Evolutionary conservation across 148 eudicot species (phyloP), one percentile per base, ranked within the genome.

Genomic region (Fagopyrum esculentum): DNA sequence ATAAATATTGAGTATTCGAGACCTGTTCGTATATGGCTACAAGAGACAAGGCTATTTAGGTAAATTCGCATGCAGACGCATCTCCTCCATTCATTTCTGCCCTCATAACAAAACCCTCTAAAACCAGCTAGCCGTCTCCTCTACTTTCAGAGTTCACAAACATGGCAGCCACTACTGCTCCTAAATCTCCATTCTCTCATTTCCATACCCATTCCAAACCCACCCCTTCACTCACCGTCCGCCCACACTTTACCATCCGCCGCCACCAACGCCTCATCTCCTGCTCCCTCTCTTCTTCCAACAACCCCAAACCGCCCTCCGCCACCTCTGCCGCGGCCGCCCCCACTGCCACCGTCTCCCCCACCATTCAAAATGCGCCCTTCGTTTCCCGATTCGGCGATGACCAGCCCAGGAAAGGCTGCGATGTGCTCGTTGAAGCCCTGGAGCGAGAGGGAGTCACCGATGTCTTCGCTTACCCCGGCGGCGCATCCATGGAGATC

Each of bases 401-500:
- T 16, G 93, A 86, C 51, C 83, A 88, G n/a, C 96, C 97, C 68
- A 73, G 97, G 6, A 94, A 94, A 56, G 98, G 98, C 12, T 47
- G 78, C 77, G 98, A 94, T 63, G 87, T 91, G 45, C 88, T 94
- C 9, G 95, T 94, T 1, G 98, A 94, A 48, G 98, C 98, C 9
- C 87, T 94, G 0, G 98, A 94, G 71, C 79, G 98, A 0, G 91
- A 94, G 45, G 97, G 96, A 0, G 98, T 94, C 10, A 82, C 83
- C 0, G 45, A 80, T 17, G 92, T 94, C 10, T 94, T 94, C 72
- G 98, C 98, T 5, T 94, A 94, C 82, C 98, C 97, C 0, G 98
- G 98, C 0, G 98, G 98, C 7, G 97, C 97, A 0, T 91, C 97
- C 0, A 76, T 94, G 91, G 97, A 94, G 79, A 94, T 94, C 45